Base-by-base conservation (phyloP, 495 filamentous ascomycete genomes). In the Polyplosphaeria fusca region DNA sequence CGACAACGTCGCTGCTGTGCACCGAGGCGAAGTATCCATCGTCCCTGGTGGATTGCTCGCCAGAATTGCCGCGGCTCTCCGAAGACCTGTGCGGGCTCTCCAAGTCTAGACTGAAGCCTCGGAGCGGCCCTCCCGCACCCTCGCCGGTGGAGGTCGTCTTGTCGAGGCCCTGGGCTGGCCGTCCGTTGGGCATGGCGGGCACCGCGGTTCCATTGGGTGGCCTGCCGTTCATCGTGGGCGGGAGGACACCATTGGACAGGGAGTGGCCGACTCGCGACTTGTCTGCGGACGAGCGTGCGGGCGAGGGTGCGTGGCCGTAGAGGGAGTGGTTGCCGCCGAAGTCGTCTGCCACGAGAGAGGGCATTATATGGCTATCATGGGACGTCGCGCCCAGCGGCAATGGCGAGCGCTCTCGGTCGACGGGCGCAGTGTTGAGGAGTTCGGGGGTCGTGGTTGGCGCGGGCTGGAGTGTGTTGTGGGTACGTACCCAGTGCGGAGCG, bases 281-380 rank as follows among this genome's bases (percentile, higher is more conserved):
- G 44, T 58, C 58, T 23, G 19, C 44, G 16, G 58, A 54, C 20
- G 53, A 51, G 46, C 48, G 63, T 26, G 43, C 24, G 3, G 38
- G 20, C 11, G 51, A n/a, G 20, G 39, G 45, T 22, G 62, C 24
- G 52, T 57, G 39, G 37, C 14, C 46, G 53, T 57, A 49, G 18
- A 45, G 43, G 20, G 58, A 50, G 25, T 58, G 30, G 49, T 54
- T 58, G 41, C 30, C 42, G 47, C 53, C 48, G n/a, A n/a, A n/a
- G n/a, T n/a, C n/a, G 52, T 65, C 65, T 45, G 54, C 52, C 57
- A 53, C 51, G 27, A 68, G 44, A 35, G 65, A 62, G 54, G 65
- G 65, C 65, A 68, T 68, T 23, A 50, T 63, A 24, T 51, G 57
- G 37, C 28, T 39, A 55, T 39, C 55, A 52, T 61, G 30, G 25